phyloP scores from a whole-genome alignment of 2,329 filamentous ascomycete species.

The Diaporthe citri region DNA sequence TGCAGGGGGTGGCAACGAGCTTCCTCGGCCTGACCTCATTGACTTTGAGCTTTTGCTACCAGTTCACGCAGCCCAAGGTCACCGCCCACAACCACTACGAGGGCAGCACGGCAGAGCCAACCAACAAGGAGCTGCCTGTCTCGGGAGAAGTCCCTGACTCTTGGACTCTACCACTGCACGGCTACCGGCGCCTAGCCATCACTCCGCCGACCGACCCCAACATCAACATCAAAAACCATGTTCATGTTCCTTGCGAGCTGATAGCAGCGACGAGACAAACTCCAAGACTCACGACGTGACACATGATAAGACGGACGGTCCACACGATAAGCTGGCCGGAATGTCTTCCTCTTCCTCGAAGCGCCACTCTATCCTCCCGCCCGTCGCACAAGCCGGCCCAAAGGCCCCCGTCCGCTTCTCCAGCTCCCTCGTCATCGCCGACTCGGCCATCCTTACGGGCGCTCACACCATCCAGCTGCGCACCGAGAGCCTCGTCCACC shows the following conservation, averaged over 20 bases:
- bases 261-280: neutral
- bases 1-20: constrained; percentile 33
- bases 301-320: neutral
- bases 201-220: constrained; percentile 29
- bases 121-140: constrained; percentile 8
- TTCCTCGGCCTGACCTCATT: constrained; percentile 30
- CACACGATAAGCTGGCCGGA: neutral
- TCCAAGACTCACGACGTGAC: neutral
- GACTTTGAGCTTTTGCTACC: constrained; percentile 3
- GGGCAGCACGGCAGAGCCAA: neutral
- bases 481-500: constrained; percentile 85
- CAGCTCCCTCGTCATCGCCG: constrained; percentile 71
- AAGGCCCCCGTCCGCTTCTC: constrained; percentile 74
- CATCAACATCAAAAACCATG: constrained; percentile 20
- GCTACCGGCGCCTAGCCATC: neutral
- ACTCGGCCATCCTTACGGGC: constrained; percentile 75
- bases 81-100: neutral
- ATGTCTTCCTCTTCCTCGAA: constrained; percentile 61
- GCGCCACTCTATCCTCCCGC: constrained; percentile 68
- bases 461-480: constrained; percentile 83
- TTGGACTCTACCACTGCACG: neutral
- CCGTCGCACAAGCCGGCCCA: constrained; percentile 65
- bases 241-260: neutral
- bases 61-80: neutral
- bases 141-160: neutral